Conservation (phyloP, 495 filamentous ascomycete species). For the Bacidia gigantensis region DNA sequence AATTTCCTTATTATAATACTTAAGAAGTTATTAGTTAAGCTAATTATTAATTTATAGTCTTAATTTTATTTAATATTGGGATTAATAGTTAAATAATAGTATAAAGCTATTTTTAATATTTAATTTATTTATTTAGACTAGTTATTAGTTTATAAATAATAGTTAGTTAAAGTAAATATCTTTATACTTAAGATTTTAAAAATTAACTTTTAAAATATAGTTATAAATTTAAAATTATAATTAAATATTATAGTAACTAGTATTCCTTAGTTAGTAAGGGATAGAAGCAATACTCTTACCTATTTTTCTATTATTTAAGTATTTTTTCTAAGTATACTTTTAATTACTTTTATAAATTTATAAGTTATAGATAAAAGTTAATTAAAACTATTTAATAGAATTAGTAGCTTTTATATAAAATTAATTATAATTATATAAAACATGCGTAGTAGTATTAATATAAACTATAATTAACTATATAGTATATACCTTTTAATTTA, state of each 20-base stretch:
- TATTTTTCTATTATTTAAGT: conserved; percentile 3
- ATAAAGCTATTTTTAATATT: conserved; percentile 1
- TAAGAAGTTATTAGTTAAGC: background rate
- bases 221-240: conserved; percentile 2
- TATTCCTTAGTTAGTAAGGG: background rate
- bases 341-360: conserved; percentile 4
- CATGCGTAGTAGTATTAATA: background rate
- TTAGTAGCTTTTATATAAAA: background rate
- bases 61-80: background rate
- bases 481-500: too few relatives aligned
- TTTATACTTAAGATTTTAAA: background rate
- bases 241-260: background rate
- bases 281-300: background rate
- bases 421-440: background rate
- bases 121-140: background rate
- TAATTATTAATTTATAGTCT: background rate
- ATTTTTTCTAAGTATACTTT: background rate
- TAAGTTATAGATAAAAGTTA: background rate
- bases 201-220: background rate
- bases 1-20: background rate
- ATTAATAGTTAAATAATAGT: background rate
- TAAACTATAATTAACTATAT: background rate
- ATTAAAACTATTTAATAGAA: conserved; percentile 2
- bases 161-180: background rate
- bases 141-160: conserved; percentile 1